Conservation (phyloP, 2,329 filamentous ascomycete species). For the Chalaropsis ovoidea region DNA sequence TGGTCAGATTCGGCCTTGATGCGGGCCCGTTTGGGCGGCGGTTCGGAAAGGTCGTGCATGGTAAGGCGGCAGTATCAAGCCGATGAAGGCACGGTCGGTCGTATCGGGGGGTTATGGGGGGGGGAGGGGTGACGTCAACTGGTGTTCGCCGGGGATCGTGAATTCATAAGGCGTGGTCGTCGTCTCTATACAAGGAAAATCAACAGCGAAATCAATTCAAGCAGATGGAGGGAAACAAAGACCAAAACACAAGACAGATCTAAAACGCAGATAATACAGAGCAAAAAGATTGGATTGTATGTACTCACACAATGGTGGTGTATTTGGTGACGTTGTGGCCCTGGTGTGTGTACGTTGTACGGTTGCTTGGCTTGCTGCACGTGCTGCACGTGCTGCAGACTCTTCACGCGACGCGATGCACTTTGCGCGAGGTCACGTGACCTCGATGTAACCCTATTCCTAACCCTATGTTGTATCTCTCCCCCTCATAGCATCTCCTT, state of each 20-base stretch:
- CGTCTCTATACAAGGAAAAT: neutral
- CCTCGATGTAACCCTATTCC: neutral
- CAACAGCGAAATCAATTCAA: neutral
- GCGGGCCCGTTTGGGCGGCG: slow-evolving; percentile 18
- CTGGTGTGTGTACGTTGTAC: too few relatives aligned
- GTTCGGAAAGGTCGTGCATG: slow-evolving; percentile 18
- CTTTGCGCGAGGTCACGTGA: slow-evolving; percentile 24
- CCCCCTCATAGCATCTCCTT: slow-evolving; percentile 31
- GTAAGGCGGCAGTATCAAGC: neutral
- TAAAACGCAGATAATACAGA: neutral
- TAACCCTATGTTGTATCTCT: neutral
- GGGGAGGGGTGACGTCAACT: neutral
- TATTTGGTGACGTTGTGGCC: neutral
- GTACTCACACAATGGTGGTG: neutral
- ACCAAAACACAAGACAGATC: neutral
- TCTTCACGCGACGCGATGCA: slow-evolving; percentile 19
- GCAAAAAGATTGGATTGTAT: neutral
- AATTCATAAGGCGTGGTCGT: slow-evolving; percentile 12
- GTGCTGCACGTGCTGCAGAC: neutral
- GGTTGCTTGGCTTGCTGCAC: too few relatives aligned
- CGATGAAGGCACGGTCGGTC: neutral
- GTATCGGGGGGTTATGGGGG: too few relatives aligned
- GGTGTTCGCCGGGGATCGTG: neutral
- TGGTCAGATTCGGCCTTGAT: slow-evolving; percentile 1
- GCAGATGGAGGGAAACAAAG: neutral